Conservation (phyloP, 257 asterid genomes). For the Salvia splendens region DNA sequence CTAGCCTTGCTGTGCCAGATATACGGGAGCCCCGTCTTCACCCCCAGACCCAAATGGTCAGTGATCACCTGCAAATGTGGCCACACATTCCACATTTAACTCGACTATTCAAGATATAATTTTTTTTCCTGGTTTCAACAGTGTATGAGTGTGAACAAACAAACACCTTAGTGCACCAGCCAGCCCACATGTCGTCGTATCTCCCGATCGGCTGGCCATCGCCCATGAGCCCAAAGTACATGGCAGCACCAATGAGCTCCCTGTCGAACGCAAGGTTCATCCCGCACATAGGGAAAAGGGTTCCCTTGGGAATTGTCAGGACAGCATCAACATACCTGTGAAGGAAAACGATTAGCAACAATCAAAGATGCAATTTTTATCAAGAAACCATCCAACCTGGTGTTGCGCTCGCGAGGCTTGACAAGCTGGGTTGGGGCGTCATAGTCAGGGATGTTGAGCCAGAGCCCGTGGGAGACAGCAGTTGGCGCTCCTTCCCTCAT, state of each 20-base stretch:
- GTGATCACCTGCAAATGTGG: conserved; percentile 49
- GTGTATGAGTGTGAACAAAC: not conserved
- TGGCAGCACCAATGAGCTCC: conserved; percentile 57
- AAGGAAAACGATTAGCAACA: not conserved
- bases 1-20: conserved; percentile 88
- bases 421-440: conserved; percentile 63
- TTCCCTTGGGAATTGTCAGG: conserved; percentile 52
- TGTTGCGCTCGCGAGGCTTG: conserved; percentile 55
- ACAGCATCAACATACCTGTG: conserved; percentile 59
- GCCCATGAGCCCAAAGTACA: conserved; percentile 62
- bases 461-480: conserved; percentile 59
- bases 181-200: conserved; percentile 63
- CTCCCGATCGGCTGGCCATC: conserved; percentile 61
- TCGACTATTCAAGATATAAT: too few relatives aligned
- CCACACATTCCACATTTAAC: not conserved
- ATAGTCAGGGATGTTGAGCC: conserved; percentile 63
- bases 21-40: conserved; percentile 75
- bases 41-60: conserved; percentile 67
- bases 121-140: not conserved
- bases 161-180: conserved; percentile 59
- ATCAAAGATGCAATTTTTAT: not conserved
- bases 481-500: conserved; percentile 58
- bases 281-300: conserved; percentile 58
- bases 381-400: conserved; percentile 36
- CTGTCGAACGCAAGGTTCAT: conserved; percentile 55